Base-by-base conservation (phyloP, 139 green algal species). In the Edaphochlamys debaryana region DNA sequence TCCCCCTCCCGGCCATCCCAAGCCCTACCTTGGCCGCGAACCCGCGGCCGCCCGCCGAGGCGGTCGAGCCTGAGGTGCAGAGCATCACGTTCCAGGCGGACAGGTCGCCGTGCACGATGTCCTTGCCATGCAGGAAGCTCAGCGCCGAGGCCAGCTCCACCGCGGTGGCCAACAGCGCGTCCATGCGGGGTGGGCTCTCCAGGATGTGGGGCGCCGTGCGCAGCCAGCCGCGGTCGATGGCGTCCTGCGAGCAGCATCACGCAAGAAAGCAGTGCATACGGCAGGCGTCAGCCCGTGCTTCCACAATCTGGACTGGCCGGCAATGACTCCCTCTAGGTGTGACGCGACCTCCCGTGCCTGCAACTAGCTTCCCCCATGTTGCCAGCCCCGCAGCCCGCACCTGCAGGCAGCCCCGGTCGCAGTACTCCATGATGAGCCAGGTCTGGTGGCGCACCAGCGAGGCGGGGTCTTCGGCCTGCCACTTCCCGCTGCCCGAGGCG, bases 1-100 rank as follows among this genome's bases (percentile, higher is more conserved):
- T 54, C 45, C 45, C 45, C 45, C 11, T 54, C 45, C 45, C 45
- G 56, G 11, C 23, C 27, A 66, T n/a, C 27, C 56, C 23, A 20
- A 4, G 13, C 70, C 74, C 3, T n/a, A 92, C 79, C 89, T 97
- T 97, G 69, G 87, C 90, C 34, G 85, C 78, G 50, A 89, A 94
- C 69, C 89, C 89, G 29, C 90, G 81, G 2, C 37, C 56, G 73
- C 58, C 73, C 8, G 66, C 45, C 17, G 85, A 73, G 8, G 64
- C 79, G 2, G 45, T 72, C 30, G 85, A 0, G 36, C 85, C 85
- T 27, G 73, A 82, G 45, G 70, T 73, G 75, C 66, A 87, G 4
- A 94, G 87, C 87, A 96, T 78, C 32, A 96, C 89, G 78, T 96
- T 96, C 27, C 77, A 86, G 0, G 90, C 86, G 66, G 93, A 94